Evolutionary conservation across 108 stramenopile species (phyloP), one percentile per base, ranked within the genome.

Genomic region (Nitzschia putrida): DNA sequence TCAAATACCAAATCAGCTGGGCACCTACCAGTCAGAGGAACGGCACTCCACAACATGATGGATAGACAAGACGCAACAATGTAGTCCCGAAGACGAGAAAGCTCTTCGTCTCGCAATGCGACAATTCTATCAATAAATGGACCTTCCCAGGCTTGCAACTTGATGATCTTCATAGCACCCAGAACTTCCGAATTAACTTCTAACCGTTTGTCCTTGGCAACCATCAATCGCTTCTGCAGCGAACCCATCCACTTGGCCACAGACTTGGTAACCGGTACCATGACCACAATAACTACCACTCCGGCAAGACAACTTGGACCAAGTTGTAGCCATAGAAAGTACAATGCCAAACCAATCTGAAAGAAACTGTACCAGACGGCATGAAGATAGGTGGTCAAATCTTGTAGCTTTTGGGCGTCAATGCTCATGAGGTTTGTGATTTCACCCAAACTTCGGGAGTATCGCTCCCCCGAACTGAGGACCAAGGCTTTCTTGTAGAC

Each of bases 81-180:
- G 61, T 96, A 97, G 8, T 67, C 20, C 26, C 64, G 61, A 64
- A 97, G 73, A 14, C 75, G 58, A 7, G 20, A 12, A n/a, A 97
- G 69, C 72, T 98, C 98, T 3, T 50, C 40, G 10, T 85, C 68
- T 22, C 97, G 87, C 25, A 95, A 70, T 0, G 64, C 45, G 26
- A 73, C 9, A 21, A 93, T 81, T 59, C 80, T 66, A 20, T 72
- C 54, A 37, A 69, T 68, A 77, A 94, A 93, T 39, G 85, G 64
- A 44, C 82, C 82, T 74, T 97, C 96, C 96, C 96, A 98, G 11
- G 93, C 98, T 70, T 95, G 92, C 14, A 95, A 77, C 77, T 98
- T 98, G 76, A 98, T 79, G 41, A 96, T 82, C 79, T 96, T 96
- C 84, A 97, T 96, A 34, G 81, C 75, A 8, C 74, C 66, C 61